Evolutionary conservation across 148 eudicot genomes (phyloP).

Genomic region (Pharnaceum exiguum): DNA sequence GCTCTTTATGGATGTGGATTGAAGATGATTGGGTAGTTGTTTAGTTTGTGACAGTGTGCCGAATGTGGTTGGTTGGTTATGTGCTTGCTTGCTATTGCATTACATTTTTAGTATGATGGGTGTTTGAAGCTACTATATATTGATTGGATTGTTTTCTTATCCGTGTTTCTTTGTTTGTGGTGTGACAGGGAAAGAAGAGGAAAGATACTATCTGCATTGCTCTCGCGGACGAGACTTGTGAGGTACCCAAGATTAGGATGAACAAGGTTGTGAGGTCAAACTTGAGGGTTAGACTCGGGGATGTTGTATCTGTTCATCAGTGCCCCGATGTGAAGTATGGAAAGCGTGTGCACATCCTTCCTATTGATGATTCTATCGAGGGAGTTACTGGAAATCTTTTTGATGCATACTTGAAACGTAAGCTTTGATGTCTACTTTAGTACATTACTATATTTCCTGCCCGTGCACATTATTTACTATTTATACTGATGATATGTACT

Average conservation of each 20-base stretch:
- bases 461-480: too few species aligned
- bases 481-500: too few species aligned
- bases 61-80: too few species aligned
- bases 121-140: neutral
- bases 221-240: conserved; percentile 86
- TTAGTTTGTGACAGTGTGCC: too few species aligned
- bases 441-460: neutral
- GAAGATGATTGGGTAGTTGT: too few species aligned
- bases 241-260: conserved; percentile 73
- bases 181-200: conserved; percentile 72
- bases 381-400: conserved; percentile 84
- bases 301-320: conserved; percentile 82
- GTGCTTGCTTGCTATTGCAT: too few species aligned
- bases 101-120: neutral
- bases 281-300: conserved; percentile 84
- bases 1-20: too few species aligned
- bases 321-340: conserved; percentile 89
- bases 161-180: neutral
- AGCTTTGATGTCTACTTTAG: conserved; percentile 15
- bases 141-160: neutral
- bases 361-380: conserved; percentile 79
- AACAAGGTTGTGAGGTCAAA: conserved; percentile 81
- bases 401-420: conserved; percentile 82
- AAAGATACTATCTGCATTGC: conserved; percentile 91
- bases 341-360: conserved; percentile 84